Conservation (phyloP, 495 filamentous ascomycete species). For the Lepraria neglecta region DNA sequence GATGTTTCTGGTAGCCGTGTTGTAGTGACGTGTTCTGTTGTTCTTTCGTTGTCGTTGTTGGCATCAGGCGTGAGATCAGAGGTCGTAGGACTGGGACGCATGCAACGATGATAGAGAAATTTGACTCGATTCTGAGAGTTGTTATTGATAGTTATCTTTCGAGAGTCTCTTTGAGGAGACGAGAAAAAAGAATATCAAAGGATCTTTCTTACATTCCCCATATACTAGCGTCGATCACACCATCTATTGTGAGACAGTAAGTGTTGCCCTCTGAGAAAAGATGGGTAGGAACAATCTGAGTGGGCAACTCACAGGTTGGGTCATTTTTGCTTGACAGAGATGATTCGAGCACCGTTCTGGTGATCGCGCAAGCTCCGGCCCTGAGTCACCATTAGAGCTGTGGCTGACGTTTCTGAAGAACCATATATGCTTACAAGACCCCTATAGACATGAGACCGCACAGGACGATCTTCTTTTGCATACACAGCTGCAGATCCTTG, state of each 20-base stretch:
- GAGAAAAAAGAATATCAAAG: too few relatives aligned
- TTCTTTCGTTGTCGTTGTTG: too few relatives aligned
- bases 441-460: constrained; percentile 18
- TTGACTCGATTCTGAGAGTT: neutral
- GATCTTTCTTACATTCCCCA: constrained; percentile 1
- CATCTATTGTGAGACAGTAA: neutral
- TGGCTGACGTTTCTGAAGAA: neutral
- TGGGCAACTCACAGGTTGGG: neutral
- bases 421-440: constrained; percentile 1
- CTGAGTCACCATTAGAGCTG: neutral
- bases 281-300: neutral
- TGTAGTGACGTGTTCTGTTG: neutral
- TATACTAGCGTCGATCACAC: neutral
- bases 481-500: constrained; percentile 8
- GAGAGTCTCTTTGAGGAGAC: too few relatives aligned
- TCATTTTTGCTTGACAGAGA: neutral
- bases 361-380: constrained; percentile 2
- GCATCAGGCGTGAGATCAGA: neutral
- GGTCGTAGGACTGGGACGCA: constrained; percentile 6
- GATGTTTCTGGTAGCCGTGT: neutral
- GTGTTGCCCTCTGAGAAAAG: neutral
- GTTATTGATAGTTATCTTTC: neutral
- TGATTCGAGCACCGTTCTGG: constrained; percentile 3
- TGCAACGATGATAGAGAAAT: constrained; percentile 8
- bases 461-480: constrained; percentile 6